A percentile compares a stretch with the other conserved stretches of the same genome.
phyloP scores from a whole-genome alignment of 176 grass and related monocot species.

The Ensete ventricosum region DNA sequence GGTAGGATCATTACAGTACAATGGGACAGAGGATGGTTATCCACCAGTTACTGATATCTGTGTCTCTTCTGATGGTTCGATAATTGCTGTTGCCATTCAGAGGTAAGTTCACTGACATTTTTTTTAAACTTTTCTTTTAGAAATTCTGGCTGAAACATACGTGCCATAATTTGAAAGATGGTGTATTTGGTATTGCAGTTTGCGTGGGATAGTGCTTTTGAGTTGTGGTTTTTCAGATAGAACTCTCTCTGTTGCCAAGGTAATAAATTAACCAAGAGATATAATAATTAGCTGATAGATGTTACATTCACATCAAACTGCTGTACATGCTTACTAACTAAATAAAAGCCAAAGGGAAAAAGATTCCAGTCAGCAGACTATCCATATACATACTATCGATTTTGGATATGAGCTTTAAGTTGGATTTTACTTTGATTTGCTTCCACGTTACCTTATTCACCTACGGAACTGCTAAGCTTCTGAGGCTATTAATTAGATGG shows the following conservation, averaged over 20 bases:
- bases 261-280: not conserved
- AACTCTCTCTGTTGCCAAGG: conserved; percentile 63
- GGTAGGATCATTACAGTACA: conserved; percentile 33
- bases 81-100: conserved; percentile 77
- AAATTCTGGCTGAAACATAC: not conserved
- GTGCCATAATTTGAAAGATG: not conserved
- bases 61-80: conserved; percentile 38
- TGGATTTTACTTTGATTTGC: too few relatives aligned
- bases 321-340: not conserved
- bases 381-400: not conserved
- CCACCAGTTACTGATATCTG: conserved; percentile 59
- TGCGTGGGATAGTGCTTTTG: conserved; percentile 66
- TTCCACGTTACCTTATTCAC: not conserved
- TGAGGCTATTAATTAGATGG: not conserved
- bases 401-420: too few relatives aligned
- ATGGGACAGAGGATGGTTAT: conserved; percentile 37
- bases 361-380: not conserved
- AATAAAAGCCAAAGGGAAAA: not conserved
- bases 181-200: conserved; percentile 39
- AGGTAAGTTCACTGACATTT: conserved; percentile 35
- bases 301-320: not conserved
- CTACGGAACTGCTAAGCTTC: not conserved
- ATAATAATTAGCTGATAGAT: not conserved
- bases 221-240: conserved; percentile 47
- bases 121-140: not conserved